phyloP scores from a whole-genome alignment of 2,329 filamentous ascomycete species.

The Zymoseptoria pseudotritici region DNA sequence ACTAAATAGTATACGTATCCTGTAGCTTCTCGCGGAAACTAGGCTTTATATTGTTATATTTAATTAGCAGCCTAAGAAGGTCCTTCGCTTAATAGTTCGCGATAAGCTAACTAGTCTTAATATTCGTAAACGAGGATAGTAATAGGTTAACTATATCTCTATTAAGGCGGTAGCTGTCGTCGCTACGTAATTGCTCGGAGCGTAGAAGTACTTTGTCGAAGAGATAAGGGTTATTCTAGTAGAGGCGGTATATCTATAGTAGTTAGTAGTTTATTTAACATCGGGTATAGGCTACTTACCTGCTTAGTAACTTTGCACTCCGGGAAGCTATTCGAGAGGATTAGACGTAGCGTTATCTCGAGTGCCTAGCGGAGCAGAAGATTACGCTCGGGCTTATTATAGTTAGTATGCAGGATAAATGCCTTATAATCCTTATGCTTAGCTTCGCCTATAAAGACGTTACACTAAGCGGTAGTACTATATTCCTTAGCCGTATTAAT shows the following conservation, averaged over 20 bases:
- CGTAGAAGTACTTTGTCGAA: too few species aligned
- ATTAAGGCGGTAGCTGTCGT: too few species aligned
- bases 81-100: too few species aligned
- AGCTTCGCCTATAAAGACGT: neutral
- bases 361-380: neutral
- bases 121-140: too few species aligned
- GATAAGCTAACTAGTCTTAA: too few species aligned
- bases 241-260: too few species aligned
- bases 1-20: neutral
- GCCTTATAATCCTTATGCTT: neutral
- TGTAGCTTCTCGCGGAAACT: neutral
- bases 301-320: neutral
- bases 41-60: too few species aligned
- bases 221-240: too few species aligned
- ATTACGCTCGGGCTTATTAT: neutral
- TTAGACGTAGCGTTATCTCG: neutral
- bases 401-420: neutral
- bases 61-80: too few species aligned
- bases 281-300: neutral
- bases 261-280: neutral
- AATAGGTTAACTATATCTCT: too few species aligned
- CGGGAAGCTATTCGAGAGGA: neutral
- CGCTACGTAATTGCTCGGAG: too few species aligned
- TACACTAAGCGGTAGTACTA: neutral
- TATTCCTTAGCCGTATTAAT: neutral